Conservation (phyloP, 2,329 filamentous ascomycete species). For the Talaromyces sp. region DNA sequence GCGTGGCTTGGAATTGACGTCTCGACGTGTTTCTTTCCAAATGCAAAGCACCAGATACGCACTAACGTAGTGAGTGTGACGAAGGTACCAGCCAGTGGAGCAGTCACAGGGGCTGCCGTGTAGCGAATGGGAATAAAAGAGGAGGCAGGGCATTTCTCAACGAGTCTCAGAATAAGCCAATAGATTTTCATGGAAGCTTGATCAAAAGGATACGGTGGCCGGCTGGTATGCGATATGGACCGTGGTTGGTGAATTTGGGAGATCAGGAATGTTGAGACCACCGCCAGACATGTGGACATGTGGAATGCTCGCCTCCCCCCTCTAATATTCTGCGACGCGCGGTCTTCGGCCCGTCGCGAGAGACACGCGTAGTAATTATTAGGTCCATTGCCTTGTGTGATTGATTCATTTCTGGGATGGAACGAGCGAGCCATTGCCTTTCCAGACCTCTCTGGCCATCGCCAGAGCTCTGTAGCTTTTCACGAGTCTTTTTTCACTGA, state of each 20-base stretch:
- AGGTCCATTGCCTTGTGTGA: neutral
- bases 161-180: neutral
- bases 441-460: neutral
- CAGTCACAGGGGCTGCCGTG: constrained; percentile 6
- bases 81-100: neutral
- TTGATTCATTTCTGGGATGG: neutral
- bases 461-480: neutral
- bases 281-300: constrained; percentile 4
- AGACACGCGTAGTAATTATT: neutral
- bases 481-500: neutral
- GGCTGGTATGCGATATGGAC: neutral
- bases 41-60: neutral
- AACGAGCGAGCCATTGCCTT: neutral
- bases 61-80: constrained; percentile 1
- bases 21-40: neutral
- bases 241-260: constrained; percentile 5
- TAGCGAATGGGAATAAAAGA: constrained; percentile 8
- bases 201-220: neutral
- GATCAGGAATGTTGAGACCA: constrained; percentile 9
- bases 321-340: neutral
- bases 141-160: constrained; percentile 10
- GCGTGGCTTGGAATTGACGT: constrained; percentile 1
- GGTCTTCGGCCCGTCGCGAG: neutral
- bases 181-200: neutral
- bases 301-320: constrained; percentile 9